phyloP scores from a whole-genome alignment of 345 rosid species.

The Luvunga scandens region DNA sequence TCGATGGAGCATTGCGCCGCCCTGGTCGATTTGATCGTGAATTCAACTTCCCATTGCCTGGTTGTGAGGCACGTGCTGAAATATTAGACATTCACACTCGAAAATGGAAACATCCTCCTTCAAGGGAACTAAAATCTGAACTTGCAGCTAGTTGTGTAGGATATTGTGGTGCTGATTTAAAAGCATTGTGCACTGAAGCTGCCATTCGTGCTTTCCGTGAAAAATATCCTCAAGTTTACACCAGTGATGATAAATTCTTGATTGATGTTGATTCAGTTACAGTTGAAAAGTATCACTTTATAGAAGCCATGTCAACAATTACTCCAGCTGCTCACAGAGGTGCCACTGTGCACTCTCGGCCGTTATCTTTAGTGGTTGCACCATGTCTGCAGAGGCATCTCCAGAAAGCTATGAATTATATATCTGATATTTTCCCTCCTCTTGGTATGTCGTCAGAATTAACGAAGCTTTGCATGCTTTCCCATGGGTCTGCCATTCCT shows the following conservation, averaged over 20 bases:
- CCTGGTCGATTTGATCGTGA: slow-evolving; percentile 99
- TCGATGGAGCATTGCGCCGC: slow-evolving; percentile 98
- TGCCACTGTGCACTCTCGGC: slow-evolving; percentile 91
- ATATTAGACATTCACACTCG: slow-evolving; percentile 97
- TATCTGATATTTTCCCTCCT: slow-evolving; percentile 79
- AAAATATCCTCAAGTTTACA: slow-evolving; percentile 98
- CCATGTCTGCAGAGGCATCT: slow-evolving; percentile 91
- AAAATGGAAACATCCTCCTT: slow-evolving; percentile 94
- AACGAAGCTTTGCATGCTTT: slow-evolving; percentile 86
- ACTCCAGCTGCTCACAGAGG: slow-evolving; percentile 99
- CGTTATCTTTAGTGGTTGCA: slow-evolving; percentile 86
- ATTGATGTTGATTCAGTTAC: slow-evolving; percentile 90
- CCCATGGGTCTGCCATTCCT: slow-evolving; percentile 90
- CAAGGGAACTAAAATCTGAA: slow-evolving; percentile 74
- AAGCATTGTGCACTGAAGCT: slow-evolving; percentile 97
- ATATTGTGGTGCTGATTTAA: slow-evolving; percentile 98
- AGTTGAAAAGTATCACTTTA: slow-evolving; percentile 85
- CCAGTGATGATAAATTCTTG: slow-evolving; percentile 89
- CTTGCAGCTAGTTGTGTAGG: slow-evolving; percentile 99
- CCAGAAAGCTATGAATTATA: slow-evolving; percentile 60
- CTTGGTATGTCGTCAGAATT: slow-evolving; percentile 65
- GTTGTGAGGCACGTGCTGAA: slow-evolving; percentile 96
- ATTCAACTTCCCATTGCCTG: slow-evolving; percentile 96
- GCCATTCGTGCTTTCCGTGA: slow-evolving; percentile 99
- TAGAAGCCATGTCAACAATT: slow-evolving; percentile 94